These are phyloP conservation scores for Lactuca saligna DNA, from an alignment of 129 eudicot species.

Conservation along the genomic window DNA sequence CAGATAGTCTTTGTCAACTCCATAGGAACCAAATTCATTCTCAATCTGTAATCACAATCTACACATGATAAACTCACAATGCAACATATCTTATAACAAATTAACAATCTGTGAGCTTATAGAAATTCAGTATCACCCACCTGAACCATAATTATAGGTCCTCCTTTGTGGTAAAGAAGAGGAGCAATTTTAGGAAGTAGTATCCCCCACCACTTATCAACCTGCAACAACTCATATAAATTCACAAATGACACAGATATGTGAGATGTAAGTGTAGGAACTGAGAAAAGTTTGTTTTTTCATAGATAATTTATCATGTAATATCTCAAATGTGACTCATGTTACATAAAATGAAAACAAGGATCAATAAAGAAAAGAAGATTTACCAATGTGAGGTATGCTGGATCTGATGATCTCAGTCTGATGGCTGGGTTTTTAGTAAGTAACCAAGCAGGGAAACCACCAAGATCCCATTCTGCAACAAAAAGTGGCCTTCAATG, in stretches of 20 bases:
- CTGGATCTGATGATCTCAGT: slow-evolving; percentile 83
- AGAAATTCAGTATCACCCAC: slow-evolving; percentile 31
- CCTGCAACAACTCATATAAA: slow-evolving; percentile 46
- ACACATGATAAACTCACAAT: slow-evolving; percentile 7
- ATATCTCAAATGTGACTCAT: neutral
- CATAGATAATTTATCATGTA: neutral
- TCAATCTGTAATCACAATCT: slow-evolving; percentile 60
- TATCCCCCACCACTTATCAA: slow-evolving; percentile 80
- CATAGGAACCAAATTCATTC: slow-evolving; percentile 93
- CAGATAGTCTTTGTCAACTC: slow-evolving; percentile 77
- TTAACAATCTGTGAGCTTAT: slow-evolving; percentile 3
- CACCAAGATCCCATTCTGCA: slow-evolving; percentile 99
- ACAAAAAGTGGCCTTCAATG: slow-evolving; percentile 8
- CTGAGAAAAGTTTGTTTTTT: too few species aligned
- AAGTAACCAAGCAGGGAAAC: slow-evolving; percentile 96
- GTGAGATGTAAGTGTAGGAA: neutral
- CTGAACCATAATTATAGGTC: slow-evolving; percentile 94
- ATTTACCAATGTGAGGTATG: slow-evolving; percentile 69
- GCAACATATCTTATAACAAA: too few species aligned
- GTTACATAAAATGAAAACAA: neutral
- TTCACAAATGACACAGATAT: slow-evolving; percentile 3
- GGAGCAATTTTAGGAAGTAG: slow-evolving; percentile 71
- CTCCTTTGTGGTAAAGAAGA: slow-evolving; percentile 87
- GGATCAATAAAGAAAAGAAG: neutral
- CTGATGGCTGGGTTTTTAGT: slow-evolving; percentile 67